These are phyloP conservation scores for Grigorovia jiainica DNA, from an alignment of 805 yeast species.

Conservation along the genomic window DNA sequence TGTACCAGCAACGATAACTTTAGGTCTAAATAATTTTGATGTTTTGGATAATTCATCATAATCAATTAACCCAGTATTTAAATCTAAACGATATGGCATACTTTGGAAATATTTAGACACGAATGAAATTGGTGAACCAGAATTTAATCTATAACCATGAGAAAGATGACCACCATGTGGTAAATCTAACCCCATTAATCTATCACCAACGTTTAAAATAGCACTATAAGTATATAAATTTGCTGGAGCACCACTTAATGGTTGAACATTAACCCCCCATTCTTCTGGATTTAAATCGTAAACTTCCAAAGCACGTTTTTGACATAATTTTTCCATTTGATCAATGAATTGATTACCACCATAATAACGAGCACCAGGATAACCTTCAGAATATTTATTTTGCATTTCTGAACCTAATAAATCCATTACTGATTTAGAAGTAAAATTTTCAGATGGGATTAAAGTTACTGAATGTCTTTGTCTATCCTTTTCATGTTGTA, in stretches of 20 bases:
- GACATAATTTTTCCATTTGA: slow-evolving; percentile 82
- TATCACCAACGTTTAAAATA: slow-evolving; percentile 76
- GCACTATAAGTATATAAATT: slow-evolving; percentile 90
- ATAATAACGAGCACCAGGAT: slow-evolving; percentile 95
- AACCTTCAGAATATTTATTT: slow-evolving; percentile 96
- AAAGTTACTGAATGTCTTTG: slow-evolving; percentile 87
- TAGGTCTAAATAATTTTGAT: slow-evolving; percentile 85
- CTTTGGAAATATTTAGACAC: slow-evolving; percentile 93
- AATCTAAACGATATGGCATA: slow-evolving; percentile 91
- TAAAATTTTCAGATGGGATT: slow-evolving; percentile 94
- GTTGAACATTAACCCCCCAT: slow-evolving; percentile 98
- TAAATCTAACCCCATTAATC: slow-evolving; percentile 93
- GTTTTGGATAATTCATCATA: slow-evolving; percentile 78
- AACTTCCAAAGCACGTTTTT: slow-evolving; percentile 81
- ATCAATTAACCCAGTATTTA: slow-evolving; percentile 82
- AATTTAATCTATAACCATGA: slow-evolving; percentile 90
- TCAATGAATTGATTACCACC: slow-evolving; percentile 97
- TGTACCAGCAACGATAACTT: slow-evolving; percentile 92
- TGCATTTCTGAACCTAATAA: slow-evolving; percentile 93
- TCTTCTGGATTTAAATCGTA: slow-evolving; percentile 63
- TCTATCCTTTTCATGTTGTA: slow-evolving; percentile 68
- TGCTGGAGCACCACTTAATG: slow-evolving; percentile 95
- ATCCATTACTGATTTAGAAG: slow-evolving; percentile 91
- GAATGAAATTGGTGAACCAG: slow-evolving; percentile 75
- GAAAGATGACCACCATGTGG: slow-evolving; percentile 98